Evolutionary conservation across 2,329 filamentous ascomycete genomes (phyloP), one percentile per base, ranked within the genome.

Genomic region (Epichloe scottii): DNA sequence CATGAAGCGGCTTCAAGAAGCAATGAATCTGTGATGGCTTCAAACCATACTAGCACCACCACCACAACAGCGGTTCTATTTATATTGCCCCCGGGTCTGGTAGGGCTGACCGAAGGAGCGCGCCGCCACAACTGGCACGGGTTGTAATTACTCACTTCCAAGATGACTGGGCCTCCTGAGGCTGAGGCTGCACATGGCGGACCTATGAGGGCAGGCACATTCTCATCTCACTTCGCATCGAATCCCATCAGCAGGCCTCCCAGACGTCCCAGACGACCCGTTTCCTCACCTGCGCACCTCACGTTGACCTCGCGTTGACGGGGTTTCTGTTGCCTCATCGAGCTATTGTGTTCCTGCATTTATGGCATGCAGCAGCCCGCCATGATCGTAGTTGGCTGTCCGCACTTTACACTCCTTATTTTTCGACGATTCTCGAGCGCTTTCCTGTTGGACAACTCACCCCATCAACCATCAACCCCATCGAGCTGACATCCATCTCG

Each of bases 341-440:
- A 52, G 50, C 45, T 48, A 44, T 47, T 48, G n/a, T 53, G 55
- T 58, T 58, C 57, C 59, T 62, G 60, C 60, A 62, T 62, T 57
- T 56, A 60, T 61, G 55, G 52, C 45, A 42, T 56, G 53, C 54
- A 41, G 14, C 23, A 17, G 38, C 51, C 44, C 45, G 46, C 41
- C 46, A 40, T 41, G 23, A n/a, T 30, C 40, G 17, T 41, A 5
- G 30, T 14, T 35, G 30, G 34, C 34, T 35, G 44, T 47, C 41
- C 6, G 39, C 2, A 7, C 12, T 21, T 15, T 38, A 11, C 7
- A 14, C 19, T 40, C 30, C 42, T 11, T 15, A 40, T 35, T 46
- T 15, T 19, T 40, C 23, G 26, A 44, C 12, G 26, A 17, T 44
- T 49, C 4, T 43, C 39, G 41, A 34, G n/a, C 33, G 30, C 26